phyloP scores from a whole-genome alignment of 2,329 filamentous ascomycete genomes.

The Aspergillus sp. region DNA sequence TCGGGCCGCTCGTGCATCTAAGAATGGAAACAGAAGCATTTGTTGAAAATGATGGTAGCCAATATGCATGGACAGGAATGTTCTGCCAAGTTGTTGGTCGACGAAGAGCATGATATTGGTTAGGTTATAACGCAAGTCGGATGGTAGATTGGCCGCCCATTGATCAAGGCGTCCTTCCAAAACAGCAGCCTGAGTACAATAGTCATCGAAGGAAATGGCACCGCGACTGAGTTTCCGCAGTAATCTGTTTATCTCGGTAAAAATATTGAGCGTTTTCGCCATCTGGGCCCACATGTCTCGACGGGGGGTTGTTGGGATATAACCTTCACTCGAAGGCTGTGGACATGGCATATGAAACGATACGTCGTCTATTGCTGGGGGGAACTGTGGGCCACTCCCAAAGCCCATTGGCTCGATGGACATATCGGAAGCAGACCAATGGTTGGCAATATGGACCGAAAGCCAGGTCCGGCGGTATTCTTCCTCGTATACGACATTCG shows the following conservation, averaged over 20 bases:
- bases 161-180: conserved; percentile 14
- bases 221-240: conserved; percentile 17
- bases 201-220: conserved; percentile 15
- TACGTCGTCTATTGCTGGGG: conserved; percentile 20
- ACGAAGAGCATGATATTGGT: conserved; percentile 16
- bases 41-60: conserved; percentile 22
- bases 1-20: conserved; percentile 10
- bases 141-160: conserved; percentile 16
- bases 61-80: conserved; percentile 24
- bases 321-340: conserved; percentile 3
- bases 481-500: conserved; percentile 9
- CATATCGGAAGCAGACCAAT: conserved; percentile 22
- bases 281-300: conserved; percentile 24
- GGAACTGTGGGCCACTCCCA: not conserved
- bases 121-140: conserved; percentile 11
- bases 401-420: conserved; percentile 16
- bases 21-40: conserved; percentile 24
- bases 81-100: conserved; percentile 16
- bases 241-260: conserved; percentile 16
- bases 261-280: conserved; percentile 18
- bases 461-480: conserved; percentile 21
- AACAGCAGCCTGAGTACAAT: conserved; percentile 11
- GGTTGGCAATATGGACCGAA: conserved; percentile 19
- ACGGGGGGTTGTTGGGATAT: conserved; percentile 1
- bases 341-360: conserved; percentile 14